phyloP scores from a whole-genome alignment of 2,329 filamentous ascomycete genomes.

The Cryphonectria japonica region DNA sequence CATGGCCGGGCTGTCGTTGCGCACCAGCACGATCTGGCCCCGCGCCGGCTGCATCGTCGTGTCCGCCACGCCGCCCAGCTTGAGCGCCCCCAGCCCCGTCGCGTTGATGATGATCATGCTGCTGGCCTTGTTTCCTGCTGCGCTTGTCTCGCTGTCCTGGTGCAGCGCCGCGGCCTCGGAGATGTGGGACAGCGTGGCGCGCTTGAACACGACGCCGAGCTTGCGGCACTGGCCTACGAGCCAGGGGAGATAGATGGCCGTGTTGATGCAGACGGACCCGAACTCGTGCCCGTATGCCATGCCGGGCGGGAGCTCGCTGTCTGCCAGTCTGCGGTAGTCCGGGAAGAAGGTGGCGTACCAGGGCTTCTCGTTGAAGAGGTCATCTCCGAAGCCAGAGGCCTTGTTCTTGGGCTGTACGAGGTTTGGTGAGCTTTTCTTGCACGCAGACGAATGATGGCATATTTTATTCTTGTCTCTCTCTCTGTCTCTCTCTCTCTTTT shows the following conservation, averaged over 20 bases:
- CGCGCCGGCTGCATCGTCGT: constrained; percentile 72
- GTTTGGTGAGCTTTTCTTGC: neutral
- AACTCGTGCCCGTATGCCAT: constrained; percentile 76
- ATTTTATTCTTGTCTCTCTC: neutral
- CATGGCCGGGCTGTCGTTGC: constrained; percentile 78
- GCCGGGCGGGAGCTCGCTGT: constrained; percentile 62
- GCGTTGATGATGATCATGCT: constrained; percentile 82
- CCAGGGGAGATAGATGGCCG: constrained; percentile 84
- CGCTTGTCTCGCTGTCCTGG: constrained; percentile 49
- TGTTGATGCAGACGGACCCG: constrained; percentile 90
- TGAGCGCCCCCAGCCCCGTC: constrained; percentile 75
- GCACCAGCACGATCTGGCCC: constrained; percentile 82
- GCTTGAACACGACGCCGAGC: constrained; percentile 70
- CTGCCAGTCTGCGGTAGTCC: constrained; percentile 67
- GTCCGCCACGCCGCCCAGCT: constrained; percentile 82
- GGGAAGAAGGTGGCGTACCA: constrained; percentile 76
- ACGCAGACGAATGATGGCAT: neutral
- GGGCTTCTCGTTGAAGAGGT: constrained; percentile 67
- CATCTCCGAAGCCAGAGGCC: constrained; percentile 59
- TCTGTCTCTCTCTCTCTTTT: too few relatives aligned
- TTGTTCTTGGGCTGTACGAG: neutral
- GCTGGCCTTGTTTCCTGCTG: constrained; percentile 40
- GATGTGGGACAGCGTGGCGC: constrained; percentile 70
- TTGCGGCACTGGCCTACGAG: constrained; percentile 79
- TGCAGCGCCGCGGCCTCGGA: constrained; percentile 67